phyloP scores from a whole-genome alignment of 345 rosid species.

The Eucalyptus camaldulensis region DNA sequence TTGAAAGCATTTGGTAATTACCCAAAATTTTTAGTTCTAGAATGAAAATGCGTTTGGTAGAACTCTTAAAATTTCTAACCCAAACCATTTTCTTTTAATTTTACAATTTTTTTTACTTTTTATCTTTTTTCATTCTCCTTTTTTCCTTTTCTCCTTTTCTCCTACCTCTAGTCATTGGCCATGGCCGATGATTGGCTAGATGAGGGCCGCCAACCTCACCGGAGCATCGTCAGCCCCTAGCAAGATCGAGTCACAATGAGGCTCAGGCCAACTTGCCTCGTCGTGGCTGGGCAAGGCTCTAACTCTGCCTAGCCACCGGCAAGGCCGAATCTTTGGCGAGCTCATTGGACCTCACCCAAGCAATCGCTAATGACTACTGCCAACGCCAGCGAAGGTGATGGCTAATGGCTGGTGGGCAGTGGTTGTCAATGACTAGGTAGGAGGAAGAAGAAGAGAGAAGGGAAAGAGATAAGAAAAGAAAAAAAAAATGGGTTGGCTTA shows the following conservation, averaged over 20 bases:
- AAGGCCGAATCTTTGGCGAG: rapidly evolving
- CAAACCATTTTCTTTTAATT: too few relatives aligned
- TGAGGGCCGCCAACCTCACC: rapidly evolving
- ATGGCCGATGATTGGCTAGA: rapidly evolving
- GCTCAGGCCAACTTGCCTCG: rapidly evolving
- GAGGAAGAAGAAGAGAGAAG: too few relatives aligned
- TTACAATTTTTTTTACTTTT: too few relatives aligned
- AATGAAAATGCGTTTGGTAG: too few relatives aligned
- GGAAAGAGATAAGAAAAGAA: too few relatives aligned
- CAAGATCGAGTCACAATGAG: too few relatives aligned
- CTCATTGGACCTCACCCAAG: too few relatives aligned
- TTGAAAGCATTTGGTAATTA: rapidly evolving
- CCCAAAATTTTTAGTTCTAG: rapidly evolving
- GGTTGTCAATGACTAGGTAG: too few relatives aligned
- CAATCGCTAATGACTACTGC: rapidly evolving
- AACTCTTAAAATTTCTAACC: too few relatives aligned
- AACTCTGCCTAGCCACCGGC: rapidly evolving
- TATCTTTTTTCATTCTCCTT: rapidly evolving
- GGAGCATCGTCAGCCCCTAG: rapidly evolving
- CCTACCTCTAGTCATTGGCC: rapidly evolving
- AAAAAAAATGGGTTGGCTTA: too few relatives aligned
- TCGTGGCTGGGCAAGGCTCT: too few relatives aligned
- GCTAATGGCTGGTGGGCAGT: rapidly evolving
- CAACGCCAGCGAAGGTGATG: rapidly evolving
- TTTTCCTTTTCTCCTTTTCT: too few relatives aligned